Conservation (phyloP, 441 rosid species). For the Populus hybrid region DNA sequence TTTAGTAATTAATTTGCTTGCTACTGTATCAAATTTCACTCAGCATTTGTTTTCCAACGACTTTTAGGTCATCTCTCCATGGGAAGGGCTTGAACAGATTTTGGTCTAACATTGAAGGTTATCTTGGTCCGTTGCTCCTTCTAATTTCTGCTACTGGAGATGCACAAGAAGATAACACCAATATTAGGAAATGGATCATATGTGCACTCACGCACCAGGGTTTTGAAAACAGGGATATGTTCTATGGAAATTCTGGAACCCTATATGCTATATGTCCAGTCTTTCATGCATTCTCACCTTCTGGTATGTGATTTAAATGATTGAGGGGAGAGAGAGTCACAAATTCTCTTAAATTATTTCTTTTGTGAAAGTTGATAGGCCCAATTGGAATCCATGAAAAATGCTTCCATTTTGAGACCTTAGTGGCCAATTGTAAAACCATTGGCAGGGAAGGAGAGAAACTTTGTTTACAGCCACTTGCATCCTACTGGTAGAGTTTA, state of each 20-base stretch:
- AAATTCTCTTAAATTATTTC: background rate
- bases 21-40: slow-evolving; percentile 15
- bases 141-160: slow-evolving; percentile 56
- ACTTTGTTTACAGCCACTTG: slow-evolving; percentile 86
- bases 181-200: slow-evolving; percentile 59
- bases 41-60: slow-evolving; percentile 28
- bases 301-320: slow-evolving; percentile 44
- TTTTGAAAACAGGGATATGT: slow-evolving; percentile 67
- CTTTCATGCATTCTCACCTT: slow-evolving; percentile 56
- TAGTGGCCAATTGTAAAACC: slow-evolving; percentile 6
- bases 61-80: slow-evolving; percentile 69
- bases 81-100: slow-evolving; percentile 91
- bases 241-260: slow-evolving; percentile 74
- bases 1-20: slow-evolving; percentile 25
- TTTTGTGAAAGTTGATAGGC: slow-evolving; percentile 2
- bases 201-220: slow-evolving; percentile 75
- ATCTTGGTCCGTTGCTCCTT: slow-evolving; percentile 69
- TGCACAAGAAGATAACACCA: slow-evolving; percentile 30
- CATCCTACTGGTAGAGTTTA: slow-evolving; percentile 66
- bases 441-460: slow-evolving; percentile 77
- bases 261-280: slow-evolving; percentile 69
- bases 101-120: slow-evolving; percentile 87
- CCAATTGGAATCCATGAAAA: background rate
- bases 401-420: background rate
- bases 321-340: background rate